A percentile compares a stretch with the other conserved stretches of the same genome.
phyloP scores from a whole-genome alignment of 306 rosid species.

The Cicer pinnatifidum region DNA sequence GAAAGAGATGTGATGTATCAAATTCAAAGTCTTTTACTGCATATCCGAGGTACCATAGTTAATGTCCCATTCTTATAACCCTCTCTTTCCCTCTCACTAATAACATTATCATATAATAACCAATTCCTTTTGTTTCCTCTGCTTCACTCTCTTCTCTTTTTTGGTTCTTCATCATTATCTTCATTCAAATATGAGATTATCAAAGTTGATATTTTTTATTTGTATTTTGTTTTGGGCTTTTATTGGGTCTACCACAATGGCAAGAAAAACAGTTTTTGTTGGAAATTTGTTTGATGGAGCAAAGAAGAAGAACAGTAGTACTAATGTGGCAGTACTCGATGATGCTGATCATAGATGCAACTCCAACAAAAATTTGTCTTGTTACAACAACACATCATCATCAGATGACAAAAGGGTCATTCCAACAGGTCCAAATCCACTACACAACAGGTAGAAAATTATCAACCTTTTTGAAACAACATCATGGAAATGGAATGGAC shows the following conservation, averaged over 20 bases:
- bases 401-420: conserved; percentile 73
- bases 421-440: conserved; percentile 91
- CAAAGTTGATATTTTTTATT: conserved; percentile 47
- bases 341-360: conserved; percentile 46
- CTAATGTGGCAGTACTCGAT: conserved; percentile 25
- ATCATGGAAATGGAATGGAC: conserved; percentile 5
- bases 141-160: conserved; percentile 20
- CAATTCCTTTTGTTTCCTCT: conserved; percentile 61
- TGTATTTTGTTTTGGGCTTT: conserved; percentile 57
- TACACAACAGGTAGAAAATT: conserved; percentile 72
- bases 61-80: conserved; percentile 56
- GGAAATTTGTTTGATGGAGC: conserved; percentile 37
- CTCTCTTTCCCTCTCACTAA: conserved; percentile 22
- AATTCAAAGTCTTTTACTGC: conserved; percentile 62
- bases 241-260: conserved; percentile 49
- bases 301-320: conserved; percentile 42
- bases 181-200: conserved; percentile 38
- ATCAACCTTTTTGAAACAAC: background rate
- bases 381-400: conserved; percentile 40
- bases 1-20: conserved; percentile 67
- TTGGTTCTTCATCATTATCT: conserved; percentile 3
- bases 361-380: conserved; percentile 46
- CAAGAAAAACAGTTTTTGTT: conserved; percentile 49
- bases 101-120: conserved; percentile 13
- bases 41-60: conserved; percentile 68